Conservation (phyloP, 345 rosid species). For the Pseudoturritis turrita region DNA sequence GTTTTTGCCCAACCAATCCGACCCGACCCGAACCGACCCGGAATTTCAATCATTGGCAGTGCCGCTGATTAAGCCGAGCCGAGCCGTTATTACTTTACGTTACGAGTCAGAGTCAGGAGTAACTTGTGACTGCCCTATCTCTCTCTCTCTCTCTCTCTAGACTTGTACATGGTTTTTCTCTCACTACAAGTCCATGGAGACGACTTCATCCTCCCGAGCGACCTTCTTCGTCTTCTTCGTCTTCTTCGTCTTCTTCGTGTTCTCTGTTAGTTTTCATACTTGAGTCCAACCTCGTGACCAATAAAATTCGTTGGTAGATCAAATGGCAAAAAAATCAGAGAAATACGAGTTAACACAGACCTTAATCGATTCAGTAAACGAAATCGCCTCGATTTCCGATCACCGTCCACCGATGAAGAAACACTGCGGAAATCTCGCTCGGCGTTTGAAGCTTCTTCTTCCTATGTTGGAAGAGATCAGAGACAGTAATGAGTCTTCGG, state of each 20-base stretch:
- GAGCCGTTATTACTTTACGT: not conserved
- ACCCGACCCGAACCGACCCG: not conserved
- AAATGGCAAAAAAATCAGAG: conserved; percentile 42
- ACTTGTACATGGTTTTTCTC: not conserved
- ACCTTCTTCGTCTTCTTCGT: not conserved
- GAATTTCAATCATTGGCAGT: too few relatives aligned
- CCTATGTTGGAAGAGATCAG: conserved; percentile 83
- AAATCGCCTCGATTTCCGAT: conserved; percentile 52
- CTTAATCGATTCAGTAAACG: conserved; percentile 55
- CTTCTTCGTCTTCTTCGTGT: conserved; percentile 3
- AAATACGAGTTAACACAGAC: conserved; percentile 37
- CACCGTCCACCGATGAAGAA: conserved; percentile 53
- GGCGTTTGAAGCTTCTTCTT: conserved; percentile 64
- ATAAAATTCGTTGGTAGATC: too few relatives aligned
- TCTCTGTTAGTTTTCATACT: not conserved
- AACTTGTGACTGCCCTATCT: too few relatives aligned
- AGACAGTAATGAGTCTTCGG: conserved; percentile 43
- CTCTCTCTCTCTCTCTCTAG: not conserved
- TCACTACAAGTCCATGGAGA: conserved; percentile 9
- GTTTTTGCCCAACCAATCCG: too few relatives aligned
- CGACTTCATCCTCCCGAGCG: not conserved
- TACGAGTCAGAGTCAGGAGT: too few relatives aligned
- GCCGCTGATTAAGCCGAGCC: too few relatives aligned
- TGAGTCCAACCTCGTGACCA: not conserved
- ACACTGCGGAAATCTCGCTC: conserved; percentile 54